Base-by-base conservation (phyloP, 768 basidiomycete genomes). In the Leucosporidium yakuticum region DNA sequence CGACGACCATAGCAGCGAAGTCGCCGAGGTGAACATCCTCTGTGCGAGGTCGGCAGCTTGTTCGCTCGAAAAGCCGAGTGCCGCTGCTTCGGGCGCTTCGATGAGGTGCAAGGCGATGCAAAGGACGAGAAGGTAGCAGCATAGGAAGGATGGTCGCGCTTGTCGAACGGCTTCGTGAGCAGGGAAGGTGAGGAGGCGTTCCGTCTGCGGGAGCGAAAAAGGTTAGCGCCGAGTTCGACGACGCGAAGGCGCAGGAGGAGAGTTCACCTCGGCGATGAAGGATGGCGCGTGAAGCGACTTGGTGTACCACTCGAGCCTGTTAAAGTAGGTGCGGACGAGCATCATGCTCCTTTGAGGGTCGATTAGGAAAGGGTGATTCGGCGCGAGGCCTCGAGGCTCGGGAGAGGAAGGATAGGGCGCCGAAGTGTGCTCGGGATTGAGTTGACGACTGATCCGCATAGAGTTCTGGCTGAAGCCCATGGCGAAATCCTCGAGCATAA, bases 401-500 rank as follows among this genome's bases (percentile, higher is more conserved):
- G 7, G 25, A 32, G n/a, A n/a, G n/a, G 32, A 23, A 7, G 21
- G 12, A 20, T 17, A n/a, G 19, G 57, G 44, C 23, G 29, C 31
- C 20, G 27, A 19, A 2, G 57, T 25, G 57, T n/a, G 44, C 4
- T 59, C 57, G 15, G n/a, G 58, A 12, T 27, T 39, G 49, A 50
- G 25, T 44, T n/a, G 65, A 2, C 14, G 29, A 14, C 51, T 60
- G 25, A 34, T 49, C 21, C 55, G 51, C 15, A 32, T 48, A 39
- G 32, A 54, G 50, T 64, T 64, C 44, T 29, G 14, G 5, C 57
- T 54, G 34, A 58, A 21, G 2, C 47, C 58, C 68, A 69, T 69
- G 6, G 68, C 68, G 25, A 69, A 69, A 31, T 64, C 68, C 62
- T 69, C 67, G 31, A 69, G 62, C 67, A 69, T 63, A 53, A 69